A percentile compares a stretch with the other conserved stretches of the same genome.
phyloP scores from a whole-genome alignment of 495 filamentous ascomycete genomes.

The Bathelium albidoporum region DNA sequence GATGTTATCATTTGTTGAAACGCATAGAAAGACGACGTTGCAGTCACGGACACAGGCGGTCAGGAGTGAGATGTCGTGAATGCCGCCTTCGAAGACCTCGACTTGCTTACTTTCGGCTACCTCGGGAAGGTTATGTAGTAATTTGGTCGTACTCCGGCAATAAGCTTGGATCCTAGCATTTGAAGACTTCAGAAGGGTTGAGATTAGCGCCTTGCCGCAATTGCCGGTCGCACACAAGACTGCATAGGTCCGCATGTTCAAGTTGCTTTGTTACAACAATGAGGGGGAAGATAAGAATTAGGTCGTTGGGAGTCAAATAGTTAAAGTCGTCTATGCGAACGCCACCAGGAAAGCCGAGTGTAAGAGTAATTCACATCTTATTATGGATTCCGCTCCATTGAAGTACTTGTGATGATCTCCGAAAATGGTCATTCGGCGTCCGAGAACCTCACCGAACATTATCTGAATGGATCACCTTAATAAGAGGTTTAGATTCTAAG shows the following conservation, averaged over 20 bases:
- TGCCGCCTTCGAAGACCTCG: slow-evolving; percentile 31
- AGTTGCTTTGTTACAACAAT: neutral
- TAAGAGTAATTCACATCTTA: neutral
- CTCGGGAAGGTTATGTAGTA: slow-evolving; percentile 26
- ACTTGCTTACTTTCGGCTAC: slow-evolving; percentile 20
- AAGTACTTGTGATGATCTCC: neutral
- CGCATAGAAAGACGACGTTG: slow-evolving; percentile 29
- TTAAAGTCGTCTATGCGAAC: neutral
- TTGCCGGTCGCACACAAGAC: slow-evolving; percentile 17
- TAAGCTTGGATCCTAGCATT: slow-evolving; percentile 28
- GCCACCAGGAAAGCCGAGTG: neutral
- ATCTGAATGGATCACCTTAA: neutral
- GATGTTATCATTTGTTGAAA: slow-evolving; percentile 32
- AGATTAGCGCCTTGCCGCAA: slow-evolving; percentile 22
- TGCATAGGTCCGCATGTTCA: slow-evolving; percentile 13
- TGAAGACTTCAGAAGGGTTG: slow-evolving; percentile 27
- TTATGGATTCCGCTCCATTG: neutral
- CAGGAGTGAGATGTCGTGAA: slow-evolving; percentile 30
- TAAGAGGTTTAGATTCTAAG: neutral
- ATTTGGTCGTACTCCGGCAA: slow-evolving; percentile 32
- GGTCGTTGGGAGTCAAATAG: neutral
- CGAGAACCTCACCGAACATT: neutral
- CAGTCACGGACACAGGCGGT: slow-evolving; percentile 24
- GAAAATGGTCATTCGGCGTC: neutral
- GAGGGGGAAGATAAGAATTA: neutral